Evolutionary conservation across 208 protist species (phyloP).

Genomic region (Endotrypanum monterogeii): DNA sequence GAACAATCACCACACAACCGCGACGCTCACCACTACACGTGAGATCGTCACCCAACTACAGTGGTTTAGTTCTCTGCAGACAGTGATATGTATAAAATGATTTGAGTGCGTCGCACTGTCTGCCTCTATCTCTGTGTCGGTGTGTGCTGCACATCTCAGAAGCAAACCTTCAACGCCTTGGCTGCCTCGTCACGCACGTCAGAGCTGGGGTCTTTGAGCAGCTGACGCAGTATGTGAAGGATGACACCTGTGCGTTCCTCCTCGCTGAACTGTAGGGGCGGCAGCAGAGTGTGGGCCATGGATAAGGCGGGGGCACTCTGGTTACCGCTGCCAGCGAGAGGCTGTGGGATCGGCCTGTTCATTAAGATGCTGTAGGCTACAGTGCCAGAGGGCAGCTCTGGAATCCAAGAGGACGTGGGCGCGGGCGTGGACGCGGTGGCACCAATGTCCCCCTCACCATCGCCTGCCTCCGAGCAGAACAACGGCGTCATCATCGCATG

Average conservation of each 20-base stretch:
- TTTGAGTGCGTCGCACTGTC: too few relatives aligned
- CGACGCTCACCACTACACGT: too few relatives aligned
- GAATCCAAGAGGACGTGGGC: conserved; percentile 2
- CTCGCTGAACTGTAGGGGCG: conserved; percentile 45
- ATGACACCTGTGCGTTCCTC: conserved; percentile 77
- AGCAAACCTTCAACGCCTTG: conserved; percentile 74
- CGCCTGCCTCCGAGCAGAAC: neutral
- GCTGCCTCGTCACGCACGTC: conserved; percentile 84
- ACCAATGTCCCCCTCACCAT: conserved; percentile 6
- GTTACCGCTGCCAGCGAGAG: neutral
- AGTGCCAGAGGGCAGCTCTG: conserved; percentile 33
- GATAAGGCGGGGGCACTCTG: neutral
- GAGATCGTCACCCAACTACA: too few relatives aligned
- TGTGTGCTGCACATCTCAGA: conserved; percentile 28
- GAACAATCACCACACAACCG: neutral
- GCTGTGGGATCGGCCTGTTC: conserved; percentile 17
- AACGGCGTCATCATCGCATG: neutral
- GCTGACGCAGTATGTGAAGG: conserved; percentile 58
- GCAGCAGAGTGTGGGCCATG: conserved; percentile 8
- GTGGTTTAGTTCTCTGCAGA: too few relatives aligned
- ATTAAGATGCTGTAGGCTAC: conserved; percentile 36
- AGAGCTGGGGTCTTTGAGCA: conserved; percentile 67
- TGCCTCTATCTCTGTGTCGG: neutral
- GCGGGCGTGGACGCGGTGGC: neutral
- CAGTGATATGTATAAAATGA: too few relatives aligned